Base-by-base conservation (phyloP, 305 asterid genomes). In the Rubia tinctorum region DNA sequence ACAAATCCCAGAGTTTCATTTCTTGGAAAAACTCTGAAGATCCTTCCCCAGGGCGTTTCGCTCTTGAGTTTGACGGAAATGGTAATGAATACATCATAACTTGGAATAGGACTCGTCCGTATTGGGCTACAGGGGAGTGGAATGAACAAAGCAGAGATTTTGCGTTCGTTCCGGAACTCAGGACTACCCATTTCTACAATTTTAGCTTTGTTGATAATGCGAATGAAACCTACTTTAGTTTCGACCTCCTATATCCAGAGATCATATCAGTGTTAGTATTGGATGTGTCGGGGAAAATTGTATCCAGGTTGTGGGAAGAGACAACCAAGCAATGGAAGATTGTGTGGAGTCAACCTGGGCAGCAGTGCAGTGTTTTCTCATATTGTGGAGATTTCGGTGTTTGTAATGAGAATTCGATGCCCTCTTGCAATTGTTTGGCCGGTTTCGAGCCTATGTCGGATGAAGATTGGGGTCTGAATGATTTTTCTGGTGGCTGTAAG, bases 281-380 rank as follows among this genome's bases (percentile, higher is more conserved):
- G 91, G 91, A 89, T 83, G 80, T 73, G 30, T 84, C 94, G 14
- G 97, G 97, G 59, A 92, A 86, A 67, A 68, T 85, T 55, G 83
- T 82, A 86, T 83, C 74, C 67, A 45, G 53, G 13, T 20, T 84
- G 0, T 86, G 91, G 92, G 42, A 71, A 62, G 49, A 72, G 0
- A 9, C 1, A 25, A 0, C 66, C 4, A 67, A 72, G 3, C 22
- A 69, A 15, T 91, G 97, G 97, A 85, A 78, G 67, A 69, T 86
- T 83, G 84, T 89, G 66, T 91, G 89, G 95, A 66, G 84, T 66
- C 92, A 86, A 76, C 97, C 97, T 0, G 80, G 89, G 72, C 76
- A 80, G 71, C 91, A 86, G 43, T 91, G 97, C 65, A 80, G 79
- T 69, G 96, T 89, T 61, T 73, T 84, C 77, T 90, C 91, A 40